phyloP scores from a whole-genome alignment of 441 rosid genomes.

The Bruguiera hainesii region DNA sequence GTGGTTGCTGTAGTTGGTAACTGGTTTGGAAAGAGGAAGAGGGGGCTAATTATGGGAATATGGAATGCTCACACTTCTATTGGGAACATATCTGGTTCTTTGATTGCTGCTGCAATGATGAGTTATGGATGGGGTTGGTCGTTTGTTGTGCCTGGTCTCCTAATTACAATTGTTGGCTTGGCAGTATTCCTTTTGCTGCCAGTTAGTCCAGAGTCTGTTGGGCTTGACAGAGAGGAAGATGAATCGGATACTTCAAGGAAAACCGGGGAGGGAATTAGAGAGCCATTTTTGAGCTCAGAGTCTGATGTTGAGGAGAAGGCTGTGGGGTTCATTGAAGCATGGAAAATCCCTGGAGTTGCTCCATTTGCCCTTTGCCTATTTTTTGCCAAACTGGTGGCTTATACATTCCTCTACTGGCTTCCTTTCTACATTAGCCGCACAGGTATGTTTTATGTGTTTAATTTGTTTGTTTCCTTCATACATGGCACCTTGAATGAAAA shows the following conservation, averaged over 20 bases:
- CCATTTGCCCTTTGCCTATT: constrained; percentile 91
- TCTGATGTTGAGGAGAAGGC: constrained; percentile 41
- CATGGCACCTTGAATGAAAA: neutral
- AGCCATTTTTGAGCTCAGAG: constrained; percentile 49
- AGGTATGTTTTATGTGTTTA: constrained; percentile 35
- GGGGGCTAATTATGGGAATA: constrained; percentile 93
- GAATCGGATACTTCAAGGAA: constrained; percentile 44
- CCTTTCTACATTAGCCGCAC: constrained; percentile 96
- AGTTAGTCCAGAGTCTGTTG: constrained; percentile 68
- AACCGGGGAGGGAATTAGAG: constrained; percentile 36
- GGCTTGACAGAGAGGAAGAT: constrained; percentile 51
- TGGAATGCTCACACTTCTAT: constrained; percentile 98
- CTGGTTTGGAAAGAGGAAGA: constrained; percentile 88
- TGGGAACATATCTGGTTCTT: constrained; percentile 89
- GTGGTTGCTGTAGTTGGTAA: constrained; percentile 97
- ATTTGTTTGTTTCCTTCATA: too few species aligned
- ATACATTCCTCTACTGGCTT: constrained; percentile 96
- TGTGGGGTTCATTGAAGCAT: constrained; percentile 90
- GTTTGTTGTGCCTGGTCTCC: constrained; percentile 74
- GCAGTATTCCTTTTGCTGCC: constrained; percentile 67
- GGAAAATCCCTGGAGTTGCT: constrained; percentile 97
- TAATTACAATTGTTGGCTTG: constrained; percentile 51
- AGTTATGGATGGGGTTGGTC: constrained; percentile 98
- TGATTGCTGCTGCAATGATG: constrained; percentile 73
- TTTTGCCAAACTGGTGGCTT: constrained; percentile 92